Conservation (phyloP, 2,329 filamentous ascomycete genomes). For the Cladosporium sphaerospermum region DNA sequence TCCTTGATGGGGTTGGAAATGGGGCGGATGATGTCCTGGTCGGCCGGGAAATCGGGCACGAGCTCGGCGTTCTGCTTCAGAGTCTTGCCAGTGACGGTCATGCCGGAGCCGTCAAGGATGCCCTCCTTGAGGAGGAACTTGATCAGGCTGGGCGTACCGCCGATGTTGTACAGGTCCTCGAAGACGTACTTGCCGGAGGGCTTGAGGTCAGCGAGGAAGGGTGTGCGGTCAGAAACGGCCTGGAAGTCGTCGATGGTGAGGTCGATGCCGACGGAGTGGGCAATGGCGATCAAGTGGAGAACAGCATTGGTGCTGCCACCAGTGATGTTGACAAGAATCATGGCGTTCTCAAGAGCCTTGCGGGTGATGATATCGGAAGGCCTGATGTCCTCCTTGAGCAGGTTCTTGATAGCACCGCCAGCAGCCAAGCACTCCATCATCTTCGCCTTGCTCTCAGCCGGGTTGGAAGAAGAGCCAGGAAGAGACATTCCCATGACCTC, state of each 20-base stretch:
- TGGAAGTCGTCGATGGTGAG: constrained; percentile 49
- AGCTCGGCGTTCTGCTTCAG: constrained; percentile 47
- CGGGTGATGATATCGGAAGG: constrained; percentile 46
- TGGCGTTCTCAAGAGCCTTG: constrained; percentile 45
- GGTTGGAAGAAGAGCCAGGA: constrained; percentile 47
- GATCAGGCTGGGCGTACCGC: constrained; percentile 44
- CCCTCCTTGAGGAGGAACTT: constrained; percentile 47
- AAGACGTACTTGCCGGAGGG: constrained; percentile 49
- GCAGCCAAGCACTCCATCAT: constrained; percentile 45
- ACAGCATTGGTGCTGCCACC: constrained; percentile 44
- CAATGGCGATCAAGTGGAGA: constrained; percentile 43
- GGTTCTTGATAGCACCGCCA: constrained; percentile 45
- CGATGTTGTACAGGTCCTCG: constrained; percentile 54
- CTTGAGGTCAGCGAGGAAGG: constrained; percentile 47
- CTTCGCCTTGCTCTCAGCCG: constrained; percentile 46
- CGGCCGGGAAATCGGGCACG: constrained; percentile 57
- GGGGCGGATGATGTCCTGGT: constrained; percentile 65
- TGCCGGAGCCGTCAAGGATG: constrained; percentile 41
- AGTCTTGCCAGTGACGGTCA: constrained; percentile 47
- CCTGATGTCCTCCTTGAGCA: constrained; percentile 46
- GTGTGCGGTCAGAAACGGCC: constrained; percentile 43
- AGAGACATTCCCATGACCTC: constrained; percentile 47
- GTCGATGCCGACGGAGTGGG: constrained; percentile 42
- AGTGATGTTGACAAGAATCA: constrained; percentile 44
- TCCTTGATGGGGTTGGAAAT: constrained; percentile 63